phyloP scores from a whole-genome alignment of 495 filamentous ascomycete genomes.

The Podospora pseudopauciseta region DNA sequence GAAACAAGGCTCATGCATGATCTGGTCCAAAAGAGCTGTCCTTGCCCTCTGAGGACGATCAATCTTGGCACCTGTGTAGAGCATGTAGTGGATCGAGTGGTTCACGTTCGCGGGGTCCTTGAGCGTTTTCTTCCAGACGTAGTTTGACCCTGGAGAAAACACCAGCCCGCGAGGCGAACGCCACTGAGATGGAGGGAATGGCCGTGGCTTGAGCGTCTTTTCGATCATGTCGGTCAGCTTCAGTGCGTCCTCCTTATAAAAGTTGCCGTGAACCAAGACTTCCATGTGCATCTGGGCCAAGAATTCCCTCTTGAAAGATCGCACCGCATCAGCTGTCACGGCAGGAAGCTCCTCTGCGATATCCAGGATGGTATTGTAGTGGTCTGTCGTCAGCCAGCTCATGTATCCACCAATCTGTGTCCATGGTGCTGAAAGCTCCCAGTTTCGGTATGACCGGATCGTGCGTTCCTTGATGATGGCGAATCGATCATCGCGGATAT shows the following conservation, averaged over 20 bases:
- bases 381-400: slow-evolving; percentile 71
- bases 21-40: slow-evolving; percentile 79
- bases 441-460: slow-evolving; percentile 72
- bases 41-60: slow-evolving; percentile 68
- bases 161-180: slow-evolving; percentile 70
- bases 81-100: slow-evolving; percentile 88
- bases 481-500: slow-evolving; percentile 79
- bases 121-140: slow-evolving; percentile 70
- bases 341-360: slow-evolving; percentile 70
- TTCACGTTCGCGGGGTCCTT: slow-evolving; percentile 94
- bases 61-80: slow-evolving; percentile 71
- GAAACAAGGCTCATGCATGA: slow-evolving; percentile 89
- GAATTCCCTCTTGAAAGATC: slow-evolving; percentile 73
- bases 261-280: slow-evolving; percentile 82
- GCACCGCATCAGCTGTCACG: slow-evolving; percentile 70
- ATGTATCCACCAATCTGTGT: slow-evolving; percentile 85
- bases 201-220: slow-evolving; percentile 69
- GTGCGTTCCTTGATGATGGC: slow-evolving; percentile 87
- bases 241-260: slow-evolving; percentile 93
- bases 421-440: slow-evolving; percentile 82
- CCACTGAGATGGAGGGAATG: slow-evolving; percentile 76
- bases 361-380: slow-evolving; percentile 77
- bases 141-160: slow-evolving; percentile 76
- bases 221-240: slow-evolving; percentile 80
- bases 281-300: slow-evolving; percentile 86